Base-by-base conservation (phyloP, 176 grass and related monocot species). In the Aechmea fasciata region DNA sequence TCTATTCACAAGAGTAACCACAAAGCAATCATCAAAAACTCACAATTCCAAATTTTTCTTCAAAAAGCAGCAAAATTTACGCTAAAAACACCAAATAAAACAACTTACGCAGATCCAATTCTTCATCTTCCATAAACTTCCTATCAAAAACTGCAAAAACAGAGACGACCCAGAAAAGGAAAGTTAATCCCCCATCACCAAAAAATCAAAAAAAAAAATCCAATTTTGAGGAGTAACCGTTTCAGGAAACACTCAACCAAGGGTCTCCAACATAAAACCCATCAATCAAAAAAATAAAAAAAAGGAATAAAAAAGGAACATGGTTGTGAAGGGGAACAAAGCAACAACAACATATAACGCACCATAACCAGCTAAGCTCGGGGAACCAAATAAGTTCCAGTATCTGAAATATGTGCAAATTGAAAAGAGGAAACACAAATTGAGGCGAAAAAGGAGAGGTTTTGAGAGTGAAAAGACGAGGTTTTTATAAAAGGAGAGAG, bases 51-150 rank as follows among this genome's bases (percentile, higher is more conserved):
- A 8, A 49, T 13, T 17, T 68, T 17, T 68, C 14, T 3, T 4
- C 12, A 17, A n/a, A 48, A 28, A 29, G 53, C 0, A 50, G 61
- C 11, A 18, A 59, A 67, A 17, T 67, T 25, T 14, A 48, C n/a
- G 47, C 33, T 7, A 47, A 66, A 66, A 4, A 57, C 11, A 80
- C 64, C 20, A 51, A 73, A 7, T n/a, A n/a, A 13, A 67, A 20
- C 28, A 55, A 15, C 80, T 82, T 76, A 72, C 66, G 51, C 9
- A 53, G 59, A 24, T 41, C 8, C 54, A 71, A 22, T 75, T 77
- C 57, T 71, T 82, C 80, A 82, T 67, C 67, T 73, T 73, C 75
- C 63, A 69, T 51, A 24, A 78, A 72, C 25, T 71, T 48, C 51
- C 50, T 12, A 23, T 10, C 18, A 63, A 68, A 72, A 65, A 61